Evolutionary conservation across 1,284 basidiomycete genomes (phyloP), one percentile per base, ranked within the genome.

Genomic region (Sphagnurus paluster): DNA sequence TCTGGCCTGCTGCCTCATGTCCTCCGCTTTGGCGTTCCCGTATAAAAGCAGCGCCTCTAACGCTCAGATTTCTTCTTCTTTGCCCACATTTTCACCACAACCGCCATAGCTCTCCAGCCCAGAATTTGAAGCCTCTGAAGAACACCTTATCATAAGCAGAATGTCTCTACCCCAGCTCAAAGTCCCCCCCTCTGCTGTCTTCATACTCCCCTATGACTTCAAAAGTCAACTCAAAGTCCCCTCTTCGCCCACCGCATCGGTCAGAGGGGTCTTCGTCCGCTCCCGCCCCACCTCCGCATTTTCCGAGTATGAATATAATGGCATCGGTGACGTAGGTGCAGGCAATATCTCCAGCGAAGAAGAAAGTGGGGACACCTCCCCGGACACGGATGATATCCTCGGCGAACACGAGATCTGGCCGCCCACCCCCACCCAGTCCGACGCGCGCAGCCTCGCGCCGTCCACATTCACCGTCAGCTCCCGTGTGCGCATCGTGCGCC

Each of bases 241-340:
- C 6, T 44, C 41, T 33, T 53, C 51, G 13, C 51, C 51, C 21
- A 49, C 51, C 14, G 49, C 51, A 13, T 53, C 51, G 9, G 23
- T 53, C 30, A 53, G 46, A 32, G 47, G 36, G 4, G 49, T 48
- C 41, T 53, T 53, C 34, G 51, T 53, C 13, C 51, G 51, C 35
- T 53, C 51, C 13, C 46, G 50, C 34, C 50, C 50, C 6, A 52
- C 50, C 21, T 48, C 46, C 32, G 35, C 21, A 10, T 49, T 42
- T 37, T 47, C 49, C 5, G 46, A 46, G 4, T 43, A 35, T 40
- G 40, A 45, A 24, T 46, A 46, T 39, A 26, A 24, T 20, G 36
- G 43, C 10, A 36, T n/a, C 9, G n/a, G 9, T 21, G 25, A 20
- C 36, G 24, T 26, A 20, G 24, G 21, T 28, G 17, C 25, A 8